A percentile compares a stretch with the other conserved stretches of the same genome.
These are phyloP conservation scores for Vigna reflexopilosa DNA, from an alignment of 306 rosid genomes.

Conservation along the genomic window DNA sequence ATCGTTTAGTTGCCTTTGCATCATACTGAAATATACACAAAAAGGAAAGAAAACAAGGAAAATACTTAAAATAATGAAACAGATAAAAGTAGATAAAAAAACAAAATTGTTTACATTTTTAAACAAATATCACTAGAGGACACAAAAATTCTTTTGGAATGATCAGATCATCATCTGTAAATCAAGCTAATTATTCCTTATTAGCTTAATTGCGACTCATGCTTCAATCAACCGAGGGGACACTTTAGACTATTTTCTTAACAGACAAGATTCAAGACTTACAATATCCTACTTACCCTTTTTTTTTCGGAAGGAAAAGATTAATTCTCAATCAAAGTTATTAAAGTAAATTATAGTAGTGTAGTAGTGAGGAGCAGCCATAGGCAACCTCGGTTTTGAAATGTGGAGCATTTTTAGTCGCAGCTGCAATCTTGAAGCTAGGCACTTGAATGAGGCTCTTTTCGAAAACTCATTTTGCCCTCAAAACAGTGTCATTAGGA, in stretches of 20 bases:
- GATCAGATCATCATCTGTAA: background rate
- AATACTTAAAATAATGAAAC: conserved; percentile 21
- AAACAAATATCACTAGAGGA: background rate
- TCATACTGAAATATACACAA: conserved; percentile 68
- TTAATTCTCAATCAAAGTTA: too few relatives aligned
- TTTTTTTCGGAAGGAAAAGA: too few relatives aligned
- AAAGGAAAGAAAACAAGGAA: conserved; percentile 27
- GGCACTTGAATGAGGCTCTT: background rate
- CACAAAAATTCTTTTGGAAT: background rate
- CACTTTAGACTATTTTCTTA: conserved; percentile 4
- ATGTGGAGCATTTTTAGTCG: too few relatives aligned
- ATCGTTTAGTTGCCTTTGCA: conserved; percentile 77
- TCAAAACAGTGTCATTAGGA: background rate
- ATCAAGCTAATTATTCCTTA: background rate
- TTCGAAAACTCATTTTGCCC: background rate
- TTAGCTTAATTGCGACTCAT: conserved; percentile 2
- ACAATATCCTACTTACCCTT: background rate
- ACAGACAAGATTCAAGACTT: conserved; percentile 14
- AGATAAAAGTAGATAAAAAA: conserved; percentile 1
- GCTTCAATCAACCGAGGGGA: background rate
- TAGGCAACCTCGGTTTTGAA: too few relatives aligned
- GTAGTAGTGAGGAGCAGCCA: too few relatives aligned
- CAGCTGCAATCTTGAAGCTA: too few relatives aligned
- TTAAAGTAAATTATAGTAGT: too few relatives aligned
- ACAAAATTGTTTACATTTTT: background rate